Evolutionary conservation across 805 yeast genomes (phyloP), one percentile per base, ranked within the genome.

Genomic region (Wickerhamiella musiphila): DNA sequence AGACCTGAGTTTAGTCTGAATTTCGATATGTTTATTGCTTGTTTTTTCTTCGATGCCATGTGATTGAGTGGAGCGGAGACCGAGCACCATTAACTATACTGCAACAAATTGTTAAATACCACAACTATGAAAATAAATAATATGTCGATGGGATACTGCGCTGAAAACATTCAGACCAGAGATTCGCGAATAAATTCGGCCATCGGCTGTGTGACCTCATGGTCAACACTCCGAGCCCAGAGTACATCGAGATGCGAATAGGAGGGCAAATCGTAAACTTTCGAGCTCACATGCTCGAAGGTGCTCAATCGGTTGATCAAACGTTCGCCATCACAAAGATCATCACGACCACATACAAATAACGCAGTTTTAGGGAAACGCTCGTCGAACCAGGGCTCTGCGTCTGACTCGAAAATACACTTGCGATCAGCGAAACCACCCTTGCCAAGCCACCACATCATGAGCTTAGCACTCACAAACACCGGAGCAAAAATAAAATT

Each of bases 191-290:
- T 46, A 24, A 46, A 49, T 19, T 45, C 39, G 13, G 39, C 40
- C 35, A 58, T 32, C 2, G 60, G 63, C 28, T 31, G 53, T 1
- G 92, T 94, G 14, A 86, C 66, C 27, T 61, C 64, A 4, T 68
- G 70, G 18, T 68, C 60, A 2, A 73, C 73, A 47, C 79, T 84
- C 45, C 67, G 71, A 0, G 95, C 86, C 98, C 98, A 86, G 10
- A 84, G 58, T 1, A 83, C 93, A 53, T 86, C 98, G 32, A 86
- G 56, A 53, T 86, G 98, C 12, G 83, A 70, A 51, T 86, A 86
- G 7, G 62, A 65, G 0, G 68, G 66, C 5, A 86, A 38, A 31
- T 63, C 64, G 14, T 59, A 46, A 14, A 56, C 53, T 10, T 44
- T 51, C 40, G 51, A 20, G 4, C 39, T 34, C 12, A 32, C 25